Evolutionary conservation across 495 filamentous ascomycete species (phyloP).

Genomic region (Hypoxylon subgilvum): DNA sequence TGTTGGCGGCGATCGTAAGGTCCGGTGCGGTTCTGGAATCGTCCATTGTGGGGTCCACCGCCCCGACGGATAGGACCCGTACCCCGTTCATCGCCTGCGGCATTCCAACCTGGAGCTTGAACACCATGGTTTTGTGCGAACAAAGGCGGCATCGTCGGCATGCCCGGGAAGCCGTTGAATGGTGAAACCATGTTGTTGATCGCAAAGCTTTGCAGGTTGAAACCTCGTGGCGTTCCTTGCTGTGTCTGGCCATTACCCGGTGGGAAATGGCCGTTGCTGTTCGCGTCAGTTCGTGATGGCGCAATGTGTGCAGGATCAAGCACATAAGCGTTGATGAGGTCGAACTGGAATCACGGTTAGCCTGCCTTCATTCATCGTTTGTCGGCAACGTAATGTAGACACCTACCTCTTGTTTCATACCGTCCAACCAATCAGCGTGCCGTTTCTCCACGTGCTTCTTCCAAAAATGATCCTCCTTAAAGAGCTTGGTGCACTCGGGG

Average conservation of each 20-base stretch:
- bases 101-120: conserved; percentile 54
- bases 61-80: conserved; percentile 56
- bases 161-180: conserved; percentile 55
- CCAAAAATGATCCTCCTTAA: conserved; percentile 97
- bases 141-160: conserved; percentile 55
- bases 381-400: conserved; percentile 42
- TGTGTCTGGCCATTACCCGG: conserved; percentile 71
- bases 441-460: conserved; percentile 97
- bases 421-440: conserved; percentile 85
- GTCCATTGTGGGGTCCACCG: conserved; percentile 47
- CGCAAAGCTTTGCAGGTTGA: conserved; percentile 74
- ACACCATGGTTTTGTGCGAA: conserved; percentile 61
- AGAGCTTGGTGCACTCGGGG: conserved; percentile 92
- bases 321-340: conserved; percentile 90
- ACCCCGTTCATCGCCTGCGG: conserved; percentile 53
- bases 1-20: conserved; percentile 60
- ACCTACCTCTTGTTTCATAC: conserved; percentile 82
- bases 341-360: conserved; percentile 62
- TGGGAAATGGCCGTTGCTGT: conserved; percentile 95
- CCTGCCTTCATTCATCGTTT: background rate
- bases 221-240: conserved; percentile 88
- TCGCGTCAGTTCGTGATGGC: conserved; percentile 91
- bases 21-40: conserved; percentile 54
- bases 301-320: conserved; percentile 91
- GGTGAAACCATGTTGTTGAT: conserved; percentile 61